Evolutionary conservation across 306 rosid genomes (phyloP).

Genomic region (Inga oerstediana): DNA sequence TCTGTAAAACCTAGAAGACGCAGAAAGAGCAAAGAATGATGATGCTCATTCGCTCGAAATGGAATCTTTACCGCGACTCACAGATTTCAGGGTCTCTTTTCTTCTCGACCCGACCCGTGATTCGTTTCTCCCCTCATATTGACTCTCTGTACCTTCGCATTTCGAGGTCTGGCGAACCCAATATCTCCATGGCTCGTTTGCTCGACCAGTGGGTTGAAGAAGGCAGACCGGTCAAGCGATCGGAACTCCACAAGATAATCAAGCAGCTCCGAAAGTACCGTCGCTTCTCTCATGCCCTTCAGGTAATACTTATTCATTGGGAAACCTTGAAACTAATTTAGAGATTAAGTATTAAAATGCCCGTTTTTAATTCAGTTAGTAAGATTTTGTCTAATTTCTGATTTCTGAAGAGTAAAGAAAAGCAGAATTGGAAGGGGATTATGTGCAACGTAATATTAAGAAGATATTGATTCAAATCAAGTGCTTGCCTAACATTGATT

Average conservation of each 20-base stretch:
- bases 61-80: conserved; percentile 29
- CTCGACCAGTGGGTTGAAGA: conserved; percentile 54
- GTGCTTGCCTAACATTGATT: background rate
- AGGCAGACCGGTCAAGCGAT: conserved; percentile 41
- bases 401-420: background rate
- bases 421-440: background rate
- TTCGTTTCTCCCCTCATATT: background rate
- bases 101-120: conserved; percentile 28
- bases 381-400: background rate
- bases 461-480: background rate
- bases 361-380: background rate
- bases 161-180: conserved; percentile 40
- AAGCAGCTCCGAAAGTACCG: conserved; percentile 49
- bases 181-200: conserved; percentile 38
- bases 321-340: background rate
- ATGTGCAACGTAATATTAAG: background rate
- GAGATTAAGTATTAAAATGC: background rate
- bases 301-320: conserved; percentile 33
- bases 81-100: conserved; percentile 24
- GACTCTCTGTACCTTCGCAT: conserved; percentile 40
- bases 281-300: conserved; percentile 59
- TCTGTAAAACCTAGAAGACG: background rate
- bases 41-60: conserved; percentile 40
- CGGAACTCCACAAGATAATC: conserved; percentile 41
- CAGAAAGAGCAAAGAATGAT: conserved; percentile 7